Conservation (phyloP, 768 basidiomycete species). For the Suillus variegatus region DNA sequence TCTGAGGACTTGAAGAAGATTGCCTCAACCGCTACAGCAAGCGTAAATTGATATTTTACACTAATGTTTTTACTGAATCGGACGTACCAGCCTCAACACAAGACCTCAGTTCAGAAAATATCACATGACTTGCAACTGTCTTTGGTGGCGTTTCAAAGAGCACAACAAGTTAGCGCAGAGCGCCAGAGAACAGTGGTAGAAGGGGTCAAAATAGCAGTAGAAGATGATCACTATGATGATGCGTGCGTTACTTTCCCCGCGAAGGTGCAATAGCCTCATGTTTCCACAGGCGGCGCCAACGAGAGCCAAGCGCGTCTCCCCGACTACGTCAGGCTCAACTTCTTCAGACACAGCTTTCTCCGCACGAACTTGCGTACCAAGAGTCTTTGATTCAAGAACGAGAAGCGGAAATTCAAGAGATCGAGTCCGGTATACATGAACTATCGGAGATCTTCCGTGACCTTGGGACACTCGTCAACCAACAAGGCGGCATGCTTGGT, state of each 20-base stretch:
- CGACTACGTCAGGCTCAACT: conserved; percentile 71
- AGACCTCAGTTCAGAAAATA: conserved; percentile 86
- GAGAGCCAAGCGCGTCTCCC: conserved; percentile 44
- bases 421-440: conserved; percentile 96
- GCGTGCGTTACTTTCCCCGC: neutral
- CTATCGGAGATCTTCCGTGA: conserved; percentile 96
- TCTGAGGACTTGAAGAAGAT: conserved; percentile 93
- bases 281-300: conserved; percentile 16
- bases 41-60: conserved; percentile 44
- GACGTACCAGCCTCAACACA: conserved; percentile 64
- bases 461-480: conserved; percentile 89
- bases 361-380: conserved; percentile 93
- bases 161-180: conserved; percentile 89
- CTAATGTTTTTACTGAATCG: neutral
- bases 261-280: conserved; percentile 1
- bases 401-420: conserved; percentile 92
- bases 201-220: conserved; percentile 80
- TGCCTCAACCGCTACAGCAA: conserved; percentile 59
- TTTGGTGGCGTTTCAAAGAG: conserved; percentile 87
- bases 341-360: conserved; percentile 76
- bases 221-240: conserved; percentile 46
- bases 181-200: conserved; percentile 88
- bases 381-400: conserved; percentile 83
- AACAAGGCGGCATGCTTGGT: conserved; percentile 97
- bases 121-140: conserved; percentile 92